Evolutionary conservation across 768 basidiomycete species (phyloP), one percentile per base, ranked within the genome.

Genomic region (Vararia minispora): DNA sequence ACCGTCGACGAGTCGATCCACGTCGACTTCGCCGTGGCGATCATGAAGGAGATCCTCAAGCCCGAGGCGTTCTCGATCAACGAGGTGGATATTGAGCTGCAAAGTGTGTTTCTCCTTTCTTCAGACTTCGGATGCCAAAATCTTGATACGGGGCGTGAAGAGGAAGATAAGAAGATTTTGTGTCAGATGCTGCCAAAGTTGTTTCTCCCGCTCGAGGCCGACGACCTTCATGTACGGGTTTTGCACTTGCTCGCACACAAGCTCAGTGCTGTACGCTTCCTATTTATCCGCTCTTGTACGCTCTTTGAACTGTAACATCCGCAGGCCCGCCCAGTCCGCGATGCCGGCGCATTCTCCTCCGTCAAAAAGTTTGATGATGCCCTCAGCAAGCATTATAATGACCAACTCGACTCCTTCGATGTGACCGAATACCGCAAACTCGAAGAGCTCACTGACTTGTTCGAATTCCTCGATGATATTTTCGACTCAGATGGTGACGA

Each of bases 381-480:
- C 4, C 62, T 95, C 29, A 57, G 60, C 34, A 90, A 87, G 65
- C 78, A 75, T 50, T 89, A 78, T 45, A 72, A 75, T 26, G 67
- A 72, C 38, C 76, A 81, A 48, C 61, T 90, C 10, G 75, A 77
- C 43, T 70, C 69, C 42, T 80, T 87, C 54, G 74, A 68, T 42
- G 81, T 85, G 50, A 79, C 72, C 27, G 80, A 86, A 29, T 77
- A 73, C 42, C 62, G 79, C 42, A 64, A 79, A 39, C 62, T 86
- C 3, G 71, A 76, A 37, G 62, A 72, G 21, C 66, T 84, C 20
- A 68, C 73, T 28, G 68, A 72, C 0, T 50, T 83, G 20, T 87
- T 87, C 51, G 65, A 71, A 32, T 81, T 82, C 52, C 49, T 86
- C 54, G 84, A 87, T 45, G 72, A 76, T 8, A 71, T 87, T 29